Evolutionary conservation across 2,329 filamentous ascomycete species (phyloP).

Genomic region (Ophiocordyceps robertsii): DNA sequence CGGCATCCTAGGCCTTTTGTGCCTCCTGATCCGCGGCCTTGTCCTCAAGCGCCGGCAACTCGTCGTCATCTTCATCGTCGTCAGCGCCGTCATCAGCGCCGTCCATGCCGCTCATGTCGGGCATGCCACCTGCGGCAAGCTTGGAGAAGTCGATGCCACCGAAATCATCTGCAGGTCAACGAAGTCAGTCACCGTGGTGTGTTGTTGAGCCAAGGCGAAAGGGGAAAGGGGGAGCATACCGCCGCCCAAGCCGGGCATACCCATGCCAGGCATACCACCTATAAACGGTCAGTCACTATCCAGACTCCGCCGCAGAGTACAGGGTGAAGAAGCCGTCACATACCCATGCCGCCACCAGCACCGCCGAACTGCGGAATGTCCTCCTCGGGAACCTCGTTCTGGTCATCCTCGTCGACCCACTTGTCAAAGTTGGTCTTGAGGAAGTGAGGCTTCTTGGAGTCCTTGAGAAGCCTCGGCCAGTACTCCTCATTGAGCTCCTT

Average conservation of each 20-base stretch:
- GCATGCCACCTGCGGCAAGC: slow-evolving; percentile 50
- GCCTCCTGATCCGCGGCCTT: slow-evolving; percentile 33
- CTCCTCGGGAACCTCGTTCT: slow-evolving; percentile 77
- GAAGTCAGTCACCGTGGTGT: background rate
- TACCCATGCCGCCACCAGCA: slow-evolving; percentile 38
- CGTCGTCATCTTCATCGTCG: slow-evolving; percentile 49
- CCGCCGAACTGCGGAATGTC: slow-evolving; percentile 53
- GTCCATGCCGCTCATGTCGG: slow-evolving; percentile 36
- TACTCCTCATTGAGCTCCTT: slow-evolving; percentile 90
- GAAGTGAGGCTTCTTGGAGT: slow-evolving; percentile 80
- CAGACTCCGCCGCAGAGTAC: background rate
- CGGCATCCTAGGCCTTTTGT: slow-evolving; percentile 21
- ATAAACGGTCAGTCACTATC: slow-evolving; percentile 1
- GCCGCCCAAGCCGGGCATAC: slow-evolving; percentile 51
- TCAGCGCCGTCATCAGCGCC: slow-evolving; percentile 36
- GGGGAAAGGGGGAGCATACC: background rate
- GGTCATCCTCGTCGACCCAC: slow-evolving; percentile 98
- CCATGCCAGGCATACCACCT: slow-evolving; percentile 44
- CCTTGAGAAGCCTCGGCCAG: slow-evolving; percentile 93
- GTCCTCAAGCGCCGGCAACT: slow-evolving; percentile 73
- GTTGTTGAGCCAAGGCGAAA: background rate
- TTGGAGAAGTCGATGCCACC: slow-evolving; percentile 91
- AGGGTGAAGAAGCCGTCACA: slow-evolving; percentile 15
- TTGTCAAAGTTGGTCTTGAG: slow-evolving; percentile 98
- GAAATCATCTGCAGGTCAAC: slow-evolving; percentile 49